Evolutionary conservation across 192 early-diverging fungal genomes (phyloP).

Genomic region (Umbelopsis sp.): DNA sequence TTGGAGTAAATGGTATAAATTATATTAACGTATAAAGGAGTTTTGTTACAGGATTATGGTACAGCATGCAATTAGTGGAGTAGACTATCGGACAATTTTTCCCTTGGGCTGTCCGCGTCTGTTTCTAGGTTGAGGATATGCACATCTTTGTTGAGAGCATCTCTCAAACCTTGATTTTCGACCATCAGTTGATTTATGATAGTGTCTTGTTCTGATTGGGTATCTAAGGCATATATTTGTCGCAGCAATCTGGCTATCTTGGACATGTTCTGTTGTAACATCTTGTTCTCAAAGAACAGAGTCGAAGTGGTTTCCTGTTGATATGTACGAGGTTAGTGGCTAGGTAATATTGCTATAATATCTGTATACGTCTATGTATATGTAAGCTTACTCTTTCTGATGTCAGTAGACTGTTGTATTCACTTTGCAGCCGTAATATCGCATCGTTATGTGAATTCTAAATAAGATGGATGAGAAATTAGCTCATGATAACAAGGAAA

Average conservation of each 20-base stretch:
- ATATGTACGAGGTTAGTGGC: neutral
- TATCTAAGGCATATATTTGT: neutral
- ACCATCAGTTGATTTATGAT: neutral
- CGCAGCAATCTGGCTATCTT: neutral
- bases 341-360: neutral
- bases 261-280: constrained; percentile 8
- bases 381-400: constrained; percentile 1
- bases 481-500: too few relatives aligned
- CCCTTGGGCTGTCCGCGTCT: neutral
- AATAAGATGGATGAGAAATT: too few relatives aligned
- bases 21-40: too few relatives aligned
- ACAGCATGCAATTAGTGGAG: too few relatives aligned
- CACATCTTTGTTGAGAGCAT: constrained; percentile 12
- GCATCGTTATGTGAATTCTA: constrained; percentile 18
- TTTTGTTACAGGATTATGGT: too few relatives aligned
- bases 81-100: constrained; percentile 6
- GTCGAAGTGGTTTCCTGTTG: neutral
- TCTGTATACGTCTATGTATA: too few relatives aligned
- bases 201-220: constrained; percentile 6
- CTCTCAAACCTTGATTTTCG: constrained; percentile 11
- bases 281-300: neutral
- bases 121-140: neutral
- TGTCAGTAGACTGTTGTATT: neutral
- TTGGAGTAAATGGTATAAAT: too few relatives aligned
- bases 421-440: constrained; percentile 4